Conservation (phyloP, 2,329 filamentous ascomycete species). For the Fusarium nelsonii region DNA sequence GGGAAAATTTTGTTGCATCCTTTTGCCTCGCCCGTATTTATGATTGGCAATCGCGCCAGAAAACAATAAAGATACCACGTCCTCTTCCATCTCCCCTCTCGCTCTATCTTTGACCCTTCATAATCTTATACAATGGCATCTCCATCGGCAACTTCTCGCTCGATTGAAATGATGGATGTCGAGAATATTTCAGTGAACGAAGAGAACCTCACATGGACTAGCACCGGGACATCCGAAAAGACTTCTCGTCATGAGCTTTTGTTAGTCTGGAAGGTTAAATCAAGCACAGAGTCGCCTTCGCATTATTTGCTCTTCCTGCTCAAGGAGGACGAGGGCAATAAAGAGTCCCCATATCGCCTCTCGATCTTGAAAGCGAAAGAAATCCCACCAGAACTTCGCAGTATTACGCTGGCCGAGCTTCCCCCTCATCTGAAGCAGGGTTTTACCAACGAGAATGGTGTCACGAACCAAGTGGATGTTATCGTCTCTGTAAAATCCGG, state of each 20-base stretch:
- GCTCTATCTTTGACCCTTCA: neutral
- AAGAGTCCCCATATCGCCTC: slow-evolving; percentile 47
- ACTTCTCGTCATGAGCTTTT: slow-evolving; percentile 48
- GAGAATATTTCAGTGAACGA: slow-evolving; percentile 42
- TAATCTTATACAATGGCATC: slow-evolving; percentile 23
- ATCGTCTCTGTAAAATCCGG: slow-evolving; percentile 77
- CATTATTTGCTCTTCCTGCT: slow-evolving; percentile 57
- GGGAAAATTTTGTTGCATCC: slow-evolving; percentile 1
- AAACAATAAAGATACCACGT: slow-evolving; percentile 32
- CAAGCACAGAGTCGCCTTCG: slow-evolving; percentile 4
- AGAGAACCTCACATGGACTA: slow-evolving; percentile 48
- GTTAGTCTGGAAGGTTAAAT: slow-evolving; percentile 41
- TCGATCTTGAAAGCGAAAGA: slow-evolving; percentile 48
- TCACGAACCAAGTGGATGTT: slow-evolving; percentile 64
- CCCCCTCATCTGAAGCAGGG: slow-evolving; percentile 55
- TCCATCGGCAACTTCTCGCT: neutral
- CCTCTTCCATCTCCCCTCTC: neutral
- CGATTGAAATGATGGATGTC: slow-evolving; percentile 9
- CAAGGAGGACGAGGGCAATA: slow-evolving; percentile 50
- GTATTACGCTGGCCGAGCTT: slow-evolving; percentile 53
- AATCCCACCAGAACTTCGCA: slow-evolving; percentile 54
- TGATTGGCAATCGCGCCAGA: slow-evolving; percentile 29
- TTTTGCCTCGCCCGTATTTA: slow-evolving; percentile 7
- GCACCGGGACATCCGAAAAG: slow-evolving; percentile 22
- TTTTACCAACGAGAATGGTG: slow-evolving; percentile 33